Percentiles rank a stretch among this genome's conserved stretches.
These are phyloP conservation scores for Bassia scoparia DNA, from an alignment of 148 eudicot species.

Conservation along the genomic window DNA sequence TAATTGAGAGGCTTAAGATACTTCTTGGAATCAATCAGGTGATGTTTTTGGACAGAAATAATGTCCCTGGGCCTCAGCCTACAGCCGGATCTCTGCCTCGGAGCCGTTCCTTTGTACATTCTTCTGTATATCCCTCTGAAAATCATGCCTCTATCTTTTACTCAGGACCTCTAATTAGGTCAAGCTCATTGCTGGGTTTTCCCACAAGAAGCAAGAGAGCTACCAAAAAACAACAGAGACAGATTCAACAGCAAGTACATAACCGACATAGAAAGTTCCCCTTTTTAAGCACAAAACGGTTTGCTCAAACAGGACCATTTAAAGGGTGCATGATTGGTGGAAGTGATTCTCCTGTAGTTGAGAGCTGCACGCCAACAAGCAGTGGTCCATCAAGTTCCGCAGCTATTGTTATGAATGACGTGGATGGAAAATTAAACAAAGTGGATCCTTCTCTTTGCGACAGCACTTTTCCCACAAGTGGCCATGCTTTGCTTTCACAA, in stretches of 20 bases:
- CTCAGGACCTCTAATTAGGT: slow-evolving; percentile 52
- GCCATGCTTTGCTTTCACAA: slow-evolving; percentile 40
- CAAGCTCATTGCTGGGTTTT: slow-evolving; percentile 57
- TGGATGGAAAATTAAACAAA: slow-evolving; percentile 17
- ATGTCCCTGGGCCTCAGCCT: slow-evolving; percentile 19
- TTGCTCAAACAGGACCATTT: slow-evolving; percentile 55
- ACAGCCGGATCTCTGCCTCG: slow-evolving; percentile 40
- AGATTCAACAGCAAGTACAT: slow-evolving; percentile 27
- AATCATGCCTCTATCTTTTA: slow-evolving; percentile 38
- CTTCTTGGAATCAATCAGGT: slow-evolving; percentile 46
- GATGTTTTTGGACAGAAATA: slow-evolving; percentile 30
- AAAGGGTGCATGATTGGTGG: slow-evolving; percentile 67
- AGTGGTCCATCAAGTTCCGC: slow-evolving; percentile 34
- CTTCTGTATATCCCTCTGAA: slow-evolving; percentile 59
- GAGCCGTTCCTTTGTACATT: slow-evolving; percentile 54
- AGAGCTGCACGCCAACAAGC: slow-evolving; percentile 40
- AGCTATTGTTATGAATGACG: slow-evolving; percentile 19
- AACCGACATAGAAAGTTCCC: slow-evolving; percentile 32
- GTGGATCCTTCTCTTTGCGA: slow-evolving; percentile 17
- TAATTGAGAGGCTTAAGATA: slow-evolving; percentile 54
- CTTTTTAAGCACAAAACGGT: slow-evolving; percentile 37
- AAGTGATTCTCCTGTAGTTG: slow-evolving; percentile 52
- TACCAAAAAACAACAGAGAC: slow-evolving; percentile 35
- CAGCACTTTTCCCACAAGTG: slow-evolving; percentile 17
- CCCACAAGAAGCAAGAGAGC: slow-evolving; percentile 37